Percentiles rank a stretch among this genome's conserved stretches.
Evolutionary conservation across 2,329 filamentous ascomycete genomes (phyloP).

Genomic region (Talaromyces atroroseus): DNA sequence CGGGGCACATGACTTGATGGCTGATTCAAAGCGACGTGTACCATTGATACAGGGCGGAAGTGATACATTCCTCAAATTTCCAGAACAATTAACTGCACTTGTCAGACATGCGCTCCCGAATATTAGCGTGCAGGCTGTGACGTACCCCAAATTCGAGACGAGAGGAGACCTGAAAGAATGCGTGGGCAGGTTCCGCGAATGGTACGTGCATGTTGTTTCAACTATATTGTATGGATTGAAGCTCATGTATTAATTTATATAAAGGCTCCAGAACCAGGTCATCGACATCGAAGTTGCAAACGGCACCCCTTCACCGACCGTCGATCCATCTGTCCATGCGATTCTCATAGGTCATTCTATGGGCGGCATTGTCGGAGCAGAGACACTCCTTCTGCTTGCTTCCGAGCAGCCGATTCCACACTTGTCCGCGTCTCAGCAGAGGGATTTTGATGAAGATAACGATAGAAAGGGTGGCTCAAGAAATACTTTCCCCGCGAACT

Average conservation of each 20-base stretch:
- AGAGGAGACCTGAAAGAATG: slow-evolving; percentile 43
- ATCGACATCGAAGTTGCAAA: slow-evolving; percentile 89
- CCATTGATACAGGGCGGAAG: slow-evolving; percentile 38
- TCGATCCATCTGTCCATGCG: slow-evolving; percentile 77
- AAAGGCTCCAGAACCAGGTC: slow-evolving; percentile 79
- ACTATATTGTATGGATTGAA: neutral
- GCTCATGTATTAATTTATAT: neutral
- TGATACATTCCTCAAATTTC: slow-evolving; percentile 45
- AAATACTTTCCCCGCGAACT: slow-evolving; percentile 3
- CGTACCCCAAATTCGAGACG: slow-evolving; percentile 48
- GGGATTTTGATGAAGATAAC: slow-evolving; percentile 1
- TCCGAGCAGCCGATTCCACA: slow-evolving; percentile 54
- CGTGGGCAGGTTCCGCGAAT: slow-evolving; percentile 44
- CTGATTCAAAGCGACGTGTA: neutral
- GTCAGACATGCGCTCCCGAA: slow-evolving; percentile 40
- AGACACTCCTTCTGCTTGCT: slow-evolving; percentile 71
- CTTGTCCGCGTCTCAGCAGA: slow-evolving; percentile 22
- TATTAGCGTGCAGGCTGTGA: slow-evolving; percentile 36
- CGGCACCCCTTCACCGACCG: slow-evolving; percentile 71
- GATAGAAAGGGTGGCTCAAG: too few relatives aligned
- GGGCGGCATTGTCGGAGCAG: slow-evolving; percentile 91
- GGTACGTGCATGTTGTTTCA: slow-evolving; percentile 27
- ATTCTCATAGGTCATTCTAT: slow-evolving; percentile 83
- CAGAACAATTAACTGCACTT: slow-evolving; percentile 38
- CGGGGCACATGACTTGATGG: neutral